Percentiles rank a stretch among this genome's conserved stretches.
Conservation (phyloP, 805 yeast genomes). For the Candida maesae region DNA sequence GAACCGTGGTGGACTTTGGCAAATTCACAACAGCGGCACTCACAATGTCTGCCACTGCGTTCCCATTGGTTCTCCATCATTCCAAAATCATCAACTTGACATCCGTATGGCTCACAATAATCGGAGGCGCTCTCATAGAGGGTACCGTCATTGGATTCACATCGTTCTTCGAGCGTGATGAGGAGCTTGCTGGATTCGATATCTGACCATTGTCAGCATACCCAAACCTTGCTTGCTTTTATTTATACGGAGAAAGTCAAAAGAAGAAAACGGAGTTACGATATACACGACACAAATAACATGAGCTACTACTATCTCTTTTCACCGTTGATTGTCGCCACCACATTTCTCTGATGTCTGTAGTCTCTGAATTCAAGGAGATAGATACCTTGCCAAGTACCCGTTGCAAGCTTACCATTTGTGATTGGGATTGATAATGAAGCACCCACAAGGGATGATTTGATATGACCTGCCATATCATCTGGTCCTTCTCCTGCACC, state of each 20-base stretch:
- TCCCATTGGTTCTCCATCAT: constrained; percentile 65
- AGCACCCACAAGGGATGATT: constrained; percentile 60
- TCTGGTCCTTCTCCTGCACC: constrained; percentile 72
- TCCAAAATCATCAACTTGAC: constrained; percentile 52
- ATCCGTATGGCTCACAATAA: constrained; percentile 58
- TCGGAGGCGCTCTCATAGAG: constrained; percentile 68
- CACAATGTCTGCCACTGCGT: constrained; percentile 52
- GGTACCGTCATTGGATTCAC: constrained; percentile 71
- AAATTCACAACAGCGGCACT: constrained; percentile 64
- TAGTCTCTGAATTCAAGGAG: constrained; percentile 67
- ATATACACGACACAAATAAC: background rate
- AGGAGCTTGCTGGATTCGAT: constrained; percentile 28
- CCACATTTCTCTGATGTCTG: constrained; percentile 58
- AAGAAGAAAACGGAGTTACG: background rate
- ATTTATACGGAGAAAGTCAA: too few relatives aligned
- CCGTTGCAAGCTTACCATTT: constrained; percentile 64
- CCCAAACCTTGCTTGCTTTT: too few relatives aligned
- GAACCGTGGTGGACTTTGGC: constrained; percentile 60
- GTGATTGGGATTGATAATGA: constrained; percentile 63
- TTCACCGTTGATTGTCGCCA: constrained; percentile 73
- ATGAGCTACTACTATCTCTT: constrained; percentile 2
- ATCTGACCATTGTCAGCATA: too few relatives aligned
- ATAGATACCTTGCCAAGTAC: constrained; percentile 87
- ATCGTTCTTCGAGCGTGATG: constrained; percentile 53
- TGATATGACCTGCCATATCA: constrained; percentile 82